A percentile compares a stretch with the other conserved stretches of the same genome.
Evolutionary conservation across 352 stramenopile genomes (phyloP).

Genomic region (Pythium sp.): DNA sequence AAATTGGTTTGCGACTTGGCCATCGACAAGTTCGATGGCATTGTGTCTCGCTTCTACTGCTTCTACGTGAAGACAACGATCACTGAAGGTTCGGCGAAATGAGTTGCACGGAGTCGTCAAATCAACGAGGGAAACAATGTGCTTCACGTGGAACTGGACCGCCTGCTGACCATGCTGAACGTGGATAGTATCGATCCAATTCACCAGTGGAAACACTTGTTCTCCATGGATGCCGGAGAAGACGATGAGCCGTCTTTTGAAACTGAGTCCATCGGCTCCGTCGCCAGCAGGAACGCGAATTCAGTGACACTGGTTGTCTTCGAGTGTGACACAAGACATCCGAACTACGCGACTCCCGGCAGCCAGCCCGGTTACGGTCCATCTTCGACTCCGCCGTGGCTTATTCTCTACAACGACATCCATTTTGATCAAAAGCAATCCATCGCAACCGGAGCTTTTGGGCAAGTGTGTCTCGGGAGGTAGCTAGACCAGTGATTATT

Average conservation of each 20-base stretch:
- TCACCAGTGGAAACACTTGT: not conserved
- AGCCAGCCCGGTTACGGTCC: not conserved
- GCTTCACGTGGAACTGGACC: not conserved
- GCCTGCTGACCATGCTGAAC: not conserved
- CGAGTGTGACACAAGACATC: not conserved
- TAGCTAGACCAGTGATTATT: slow-evolving; percentile 31
- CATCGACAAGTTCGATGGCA: slow-evolving; percentile 1
- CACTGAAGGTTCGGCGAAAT: not conserved
- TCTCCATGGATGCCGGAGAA: not conserved
- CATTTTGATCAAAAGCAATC: slow-evolving; percentile 17
- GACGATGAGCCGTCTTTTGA: not conserved
- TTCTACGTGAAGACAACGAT: not conserved
- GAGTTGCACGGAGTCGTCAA: not conserved
- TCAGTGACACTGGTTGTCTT: not conserved
- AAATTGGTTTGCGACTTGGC: not conserved
- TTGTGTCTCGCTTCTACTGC: not conserved
- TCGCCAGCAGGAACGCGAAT: not conserved
- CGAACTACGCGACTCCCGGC: not conserved
- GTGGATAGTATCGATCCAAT: not conserved
- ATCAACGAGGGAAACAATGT: not conserved
- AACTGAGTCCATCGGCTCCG: not conserved
- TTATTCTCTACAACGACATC: slow-evolving; percentile 27
- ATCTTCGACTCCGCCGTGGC: slow-evolving; percentile 24
- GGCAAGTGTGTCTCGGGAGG: slow-evolving; percentile 22
- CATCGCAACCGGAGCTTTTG: slow-evolving; percentile 23